These are phyloP conservation scores for Buxus sempervirens DNA, from an alignment of 164 flowering plant genomes.

Conservation along the genomic window DNA sequence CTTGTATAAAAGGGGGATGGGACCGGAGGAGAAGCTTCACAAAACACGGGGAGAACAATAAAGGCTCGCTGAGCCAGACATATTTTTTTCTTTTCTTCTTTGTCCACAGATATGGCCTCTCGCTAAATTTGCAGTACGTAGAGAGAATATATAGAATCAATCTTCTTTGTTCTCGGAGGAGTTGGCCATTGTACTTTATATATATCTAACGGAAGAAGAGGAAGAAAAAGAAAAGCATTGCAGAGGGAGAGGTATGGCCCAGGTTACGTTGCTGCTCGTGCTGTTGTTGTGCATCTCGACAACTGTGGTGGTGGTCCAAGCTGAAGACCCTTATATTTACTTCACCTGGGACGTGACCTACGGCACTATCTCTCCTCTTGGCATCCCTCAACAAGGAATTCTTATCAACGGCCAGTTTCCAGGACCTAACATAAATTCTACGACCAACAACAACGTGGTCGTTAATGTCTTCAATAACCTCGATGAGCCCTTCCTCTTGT, in stretches of 20 bases:
- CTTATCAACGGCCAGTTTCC: constrained; percentile 55
- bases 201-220: neutral
- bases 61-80: too few relatives aligned
- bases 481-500: constrained; percentile 49
- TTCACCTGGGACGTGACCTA: constrained; percentile 40
- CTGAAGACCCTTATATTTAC: constrained; percentile 41
- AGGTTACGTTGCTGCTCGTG: constrained; percentile 3
- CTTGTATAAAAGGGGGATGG: too few relatives aligned
- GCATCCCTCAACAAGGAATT: constrained; percentile 42
- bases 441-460: constrained; percentile 55
- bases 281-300: constrained; percentile 10
- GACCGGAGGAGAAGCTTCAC: too few relatives aligned
- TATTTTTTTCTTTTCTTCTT: too few relatives aligned
- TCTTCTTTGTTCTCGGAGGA: too few relatives aligned
- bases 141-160: too few relatives aligned
- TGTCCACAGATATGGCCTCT: too few relatives aligned
- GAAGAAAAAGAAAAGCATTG: neutral
- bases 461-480: constrained; percentile 55
- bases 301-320: constrained; percentile 10
- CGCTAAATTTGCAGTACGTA: too few relatives aligned
- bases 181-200: neutral
- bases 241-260: constrained; percentile 1
- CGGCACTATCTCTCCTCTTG: constrained; percentile 39
- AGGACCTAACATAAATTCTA: constrained; percentile 56
- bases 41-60: too few relatives aligned